These are phyloP conservation scores for Malassezia dermatis DNA, from an alignment of 1,284 basidiomycete species.

Conservation along the genomic window DNA sequence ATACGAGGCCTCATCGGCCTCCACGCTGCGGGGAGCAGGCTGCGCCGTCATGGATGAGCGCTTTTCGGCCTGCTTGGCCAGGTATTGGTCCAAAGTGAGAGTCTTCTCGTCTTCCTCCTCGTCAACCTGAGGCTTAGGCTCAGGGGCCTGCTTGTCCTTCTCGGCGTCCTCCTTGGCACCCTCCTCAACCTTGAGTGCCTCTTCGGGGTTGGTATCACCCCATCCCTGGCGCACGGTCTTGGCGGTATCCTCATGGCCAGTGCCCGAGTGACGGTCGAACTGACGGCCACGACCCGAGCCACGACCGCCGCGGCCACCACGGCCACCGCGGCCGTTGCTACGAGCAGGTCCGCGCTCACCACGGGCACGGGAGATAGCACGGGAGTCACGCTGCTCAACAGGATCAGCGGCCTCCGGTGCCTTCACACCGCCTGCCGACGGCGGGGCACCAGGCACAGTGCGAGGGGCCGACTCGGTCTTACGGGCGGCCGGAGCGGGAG, in stretches of 20 bases:
- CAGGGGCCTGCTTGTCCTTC: conserved; percentile 26
- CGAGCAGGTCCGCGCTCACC: conserved; percentile 8
- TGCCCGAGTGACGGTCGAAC: conserved; percentile 70
- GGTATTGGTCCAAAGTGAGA: conserved; percentile 67
- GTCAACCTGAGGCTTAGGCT: conserved; percentile 48
- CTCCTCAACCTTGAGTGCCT: conserved; percentile 65
- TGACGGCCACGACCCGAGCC: conserved; percentile 54
- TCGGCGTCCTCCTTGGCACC: conserved; percentile 18
- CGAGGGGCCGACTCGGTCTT: conserved; percentile 28
- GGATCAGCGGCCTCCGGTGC: conserved; percentile 13
- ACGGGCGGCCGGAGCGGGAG: conserved; percentile 27
- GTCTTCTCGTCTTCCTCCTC: conserved; percentile 94
- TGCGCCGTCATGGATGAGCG: conserved; percentile 32
- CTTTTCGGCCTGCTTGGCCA: conserved; percentile 58
- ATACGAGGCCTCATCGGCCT: conserved; percentile 32
- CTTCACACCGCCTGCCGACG: conserved; percentile 13
- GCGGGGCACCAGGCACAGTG: conserved; percentile 36
- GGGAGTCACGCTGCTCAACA: conserved; percentile 21
- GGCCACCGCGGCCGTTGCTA: conserved; percentile 55
- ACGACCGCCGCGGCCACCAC: conserved; percentile 55
- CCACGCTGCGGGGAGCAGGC: conserved; percentile 27
- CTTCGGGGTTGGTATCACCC: conserved; percentile 73
- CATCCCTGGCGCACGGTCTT: conserved; percentile 85
- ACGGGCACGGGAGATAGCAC: conserved; percentile 19
- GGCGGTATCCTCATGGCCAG: conserved; percentile 67